A percentile compares a stretch with the other conserved stretches of the same genome.
Evolutionary conservation across 2,329 filamentous ascomycete species (phyloP).

Genomic region (Ophiostoma ips): DNA sequence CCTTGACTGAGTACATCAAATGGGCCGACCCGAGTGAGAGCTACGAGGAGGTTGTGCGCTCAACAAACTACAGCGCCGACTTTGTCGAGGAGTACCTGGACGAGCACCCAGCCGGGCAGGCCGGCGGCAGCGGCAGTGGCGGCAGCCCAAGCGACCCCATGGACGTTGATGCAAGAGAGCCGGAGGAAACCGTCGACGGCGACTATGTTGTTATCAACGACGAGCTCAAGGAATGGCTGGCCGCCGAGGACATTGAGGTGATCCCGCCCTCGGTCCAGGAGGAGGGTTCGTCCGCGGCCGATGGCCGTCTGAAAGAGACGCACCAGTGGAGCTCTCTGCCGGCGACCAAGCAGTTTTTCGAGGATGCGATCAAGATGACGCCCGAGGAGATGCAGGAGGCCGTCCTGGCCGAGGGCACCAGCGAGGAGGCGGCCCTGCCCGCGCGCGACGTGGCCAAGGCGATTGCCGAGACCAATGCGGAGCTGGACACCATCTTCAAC

Average conservation of each 20-base stretch:
- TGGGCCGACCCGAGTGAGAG: neutral
- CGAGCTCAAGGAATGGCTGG: conserved; percentile 17
- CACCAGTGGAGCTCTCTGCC: neutral
- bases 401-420: conserved; percentile 2
- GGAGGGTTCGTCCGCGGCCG: no score
- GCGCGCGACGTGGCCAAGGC: neutral
- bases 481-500: conserved; percentile 41
- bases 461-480: conserved; percentile 17
- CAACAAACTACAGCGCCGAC: no score
- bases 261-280: neutral
- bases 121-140: neutral
- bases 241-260: conserved; percentile 21
- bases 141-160: neutral
- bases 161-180: neutral
- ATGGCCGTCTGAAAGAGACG: neutral
- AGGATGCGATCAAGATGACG: conserved; percentile 1
- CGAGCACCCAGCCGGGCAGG: neutral
- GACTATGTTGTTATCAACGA: conserved; percentile 13
- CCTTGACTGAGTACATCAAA: conserved; percentile 23
- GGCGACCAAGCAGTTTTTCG: neutral
- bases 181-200: neutral
- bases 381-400: neutral
- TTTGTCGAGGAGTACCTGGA: no score
- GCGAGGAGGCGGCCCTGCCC: neutral
- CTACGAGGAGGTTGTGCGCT: neutral